Base-by-base conservation (phyloP, 371 early-diverging fungal genomes). In the Lichtheimia hyalospora region DNA sequence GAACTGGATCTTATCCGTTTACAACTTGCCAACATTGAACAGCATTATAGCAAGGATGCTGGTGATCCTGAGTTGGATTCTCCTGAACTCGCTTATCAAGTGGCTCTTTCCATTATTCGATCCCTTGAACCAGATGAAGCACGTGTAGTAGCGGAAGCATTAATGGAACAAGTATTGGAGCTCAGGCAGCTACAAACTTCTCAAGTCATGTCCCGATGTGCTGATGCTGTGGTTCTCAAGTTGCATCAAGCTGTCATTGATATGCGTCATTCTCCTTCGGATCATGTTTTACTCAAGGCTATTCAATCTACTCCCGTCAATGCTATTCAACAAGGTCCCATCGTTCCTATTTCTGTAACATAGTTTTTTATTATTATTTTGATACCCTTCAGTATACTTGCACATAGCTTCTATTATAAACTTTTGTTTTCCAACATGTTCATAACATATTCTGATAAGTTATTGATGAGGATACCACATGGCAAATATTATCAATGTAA, bases 111-210 rank as follows among this genome's bases (percentile, higher is more conserved):
- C 0, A 43, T 76, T 2, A 51, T 76, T 2, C 64, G 69, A 20
- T 61, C 67, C 1, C 52, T 76, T 4, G 74, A 69, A 10, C 62
- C 57, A 1, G 74, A 73, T 42, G 77, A 76, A 49, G 65, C 74
- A 1, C 43, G 63, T 3, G 46, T 70, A 10, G 49, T 73, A 2
- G 61, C 74, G 10, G 77, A 76, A 46, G 58, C 66, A 0, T 25
- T 76, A 5, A 23, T 73, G 16, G 69, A 76, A 41, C 70, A 76
- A n/a, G 28, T 73, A 13, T 55, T 73, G 39, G 63, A 67, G 4
- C 43, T 73, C 4, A 66, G 63, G 42, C 54, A 60, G 14, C 53
- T 63, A 14, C 34, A 64, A 8, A 44, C 60, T 14, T 53, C 52
- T 14, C 46, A 15, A 18, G 55, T 24, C 12, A 39, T 16, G 53